Evolutionary conservation across 805 yeast species (phyloP).

Genomic region (Metschnikowia colocasiae): DNA sequence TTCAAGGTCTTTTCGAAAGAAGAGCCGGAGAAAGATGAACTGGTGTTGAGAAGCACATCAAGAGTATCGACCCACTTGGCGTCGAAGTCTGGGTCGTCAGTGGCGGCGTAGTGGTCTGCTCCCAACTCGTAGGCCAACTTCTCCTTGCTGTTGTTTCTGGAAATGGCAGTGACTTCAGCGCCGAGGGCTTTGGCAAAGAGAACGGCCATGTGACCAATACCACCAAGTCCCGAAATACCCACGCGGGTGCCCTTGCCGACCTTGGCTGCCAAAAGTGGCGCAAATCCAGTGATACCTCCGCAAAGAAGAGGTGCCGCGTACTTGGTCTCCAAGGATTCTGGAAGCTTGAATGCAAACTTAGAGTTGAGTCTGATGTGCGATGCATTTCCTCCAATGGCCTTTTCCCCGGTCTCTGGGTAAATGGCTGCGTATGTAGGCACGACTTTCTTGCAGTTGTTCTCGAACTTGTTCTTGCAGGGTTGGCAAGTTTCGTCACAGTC

Average conservation of each 20-base stretch:
- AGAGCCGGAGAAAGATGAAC: constrained; percentile 12
- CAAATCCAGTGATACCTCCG: constrained; percentile 17
- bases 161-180: constrained; percentile 56
- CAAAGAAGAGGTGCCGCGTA: constrained; percentile 15
- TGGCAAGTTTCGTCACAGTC: constrained; percentile 11
- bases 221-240: constrained; percentile 62
- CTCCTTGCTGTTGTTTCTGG: constrained; percentile 47
- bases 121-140: constrained; percentile 51
- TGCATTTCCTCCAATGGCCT: constrained; percentile 11
- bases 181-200: constrained; percentile 58
- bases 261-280: constrained; percentile 12
- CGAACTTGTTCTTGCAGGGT: constrained; percentile 2
- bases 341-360: constrained; percentile 12
- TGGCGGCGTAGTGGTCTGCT: constrained; percentile 38
- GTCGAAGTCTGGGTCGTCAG: too few species aligned
- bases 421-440: constrained; percentile 8
- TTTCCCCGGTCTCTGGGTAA: constrained; percentile 8
- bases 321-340: constrained; percentile 8
- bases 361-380: constrained; percentile 10
- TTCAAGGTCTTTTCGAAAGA: too few species aligned
- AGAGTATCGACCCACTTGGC: too few species aligned
- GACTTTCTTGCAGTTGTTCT: constrained; percentile 9
- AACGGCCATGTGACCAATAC: constrained; percentile 62
- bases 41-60: constrained; percentile 11
- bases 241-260: constrained; percentile 34